Base-by-base conservation (phyloP, 441 rosid species). In the Syzygium malaccense region DNA sequence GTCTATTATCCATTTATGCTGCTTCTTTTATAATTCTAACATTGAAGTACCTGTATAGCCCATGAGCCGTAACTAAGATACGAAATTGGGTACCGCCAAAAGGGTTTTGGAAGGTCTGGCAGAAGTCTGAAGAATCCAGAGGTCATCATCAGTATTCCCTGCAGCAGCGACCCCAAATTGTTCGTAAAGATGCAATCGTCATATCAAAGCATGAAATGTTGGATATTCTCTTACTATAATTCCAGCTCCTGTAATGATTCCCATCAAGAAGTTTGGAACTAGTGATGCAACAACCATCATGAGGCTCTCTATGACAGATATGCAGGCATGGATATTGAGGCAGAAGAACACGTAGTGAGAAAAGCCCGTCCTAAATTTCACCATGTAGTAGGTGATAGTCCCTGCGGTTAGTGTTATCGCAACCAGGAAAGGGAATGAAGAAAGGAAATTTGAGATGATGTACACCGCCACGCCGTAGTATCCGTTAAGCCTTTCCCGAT, bases 211-310 rank as follows among this genome's bases (percentile, higher is more conserved):
- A 54, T 55, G 45, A 53, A 85, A 85, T 7, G 30, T 37, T 13
- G 53, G 30, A 25, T 41, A 78, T 25, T 25, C 28, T 89, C 95
- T 92, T 92, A 95, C 97, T 56, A 95, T 92, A 71, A 92, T 91
- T 55, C 96, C 98, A n/a, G 96, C 94, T 89, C 98, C 99, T 32
- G 94, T 51, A 32, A 95, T 88, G 92, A 95, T 89, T 87, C 99
- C 98, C 95, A 93, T 94, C 91, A 97, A 89, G 92, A 93, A 97
- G 92, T 94, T 96, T 30, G 98, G 98, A 87, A 97, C 95, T 71
- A 97, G 86, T 23, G 97, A 92, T 85, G 99, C 98, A 88, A 96
- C 92, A 93, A 94, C 93, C 98, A 96, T 96, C 93, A 95, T 93
- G 92, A 95, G 91, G 89, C 95, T 94, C 94, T 97, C 99, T 86